These are phyloP conservation scores for Cryptococcus maquisensis DNA, from an alignment of 1,284 basidiomycete genomes.

Conservation along the genomic window DNA sequence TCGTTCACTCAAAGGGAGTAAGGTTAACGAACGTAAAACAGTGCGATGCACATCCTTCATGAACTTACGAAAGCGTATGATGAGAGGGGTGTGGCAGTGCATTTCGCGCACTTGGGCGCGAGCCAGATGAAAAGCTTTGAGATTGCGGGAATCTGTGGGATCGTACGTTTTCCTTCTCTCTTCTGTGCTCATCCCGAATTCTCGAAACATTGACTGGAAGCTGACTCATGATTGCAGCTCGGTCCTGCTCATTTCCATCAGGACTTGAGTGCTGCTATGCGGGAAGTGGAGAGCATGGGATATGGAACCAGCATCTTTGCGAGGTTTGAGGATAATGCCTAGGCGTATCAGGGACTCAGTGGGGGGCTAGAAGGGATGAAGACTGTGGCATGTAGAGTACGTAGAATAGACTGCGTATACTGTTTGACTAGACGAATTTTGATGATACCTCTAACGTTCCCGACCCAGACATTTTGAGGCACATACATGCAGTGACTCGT, in stretches of 20 bases:
- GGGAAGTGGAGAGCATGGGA: conserved; percentile 40
- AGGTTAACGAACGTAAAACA: conserved; percentile 34
- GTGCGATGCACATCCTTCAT: conserved; percentile 76
- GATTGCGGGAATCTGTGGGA: conserved; percentile 38
- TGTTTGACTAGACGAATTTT: no score
- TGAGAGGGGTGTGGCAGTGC: conserved; percentile 65
- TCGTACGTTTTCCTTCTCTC: conserved; percentile 22
- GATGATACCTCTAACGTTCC: no score
- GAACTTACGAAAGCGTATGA: conserved; percentile 73
- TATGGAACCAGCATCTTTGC: conserved; percentile 32
- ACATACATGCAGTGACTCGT: no score
- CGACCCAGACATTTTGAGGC: no score
- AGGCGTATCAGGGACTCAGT: no score
- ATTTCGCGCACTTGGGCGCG: conserved; percentile 69
- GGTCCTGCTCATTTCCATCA: conserved; percentile 67
- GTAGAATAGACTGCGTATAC: no score
- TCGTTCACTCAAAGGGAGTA: neutral
- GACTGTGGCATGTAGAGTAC: no score
- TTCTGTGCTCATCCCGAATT: neutral
- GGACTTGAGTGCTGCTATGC: conserved; percentile 54
- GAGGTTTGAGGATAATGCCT: conserved; percentile 5
- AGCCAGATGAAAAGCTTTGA: conserved; percentile 58
- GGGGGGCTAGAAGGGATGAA: no score
- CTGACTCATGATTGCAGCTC: conserved; percentile 55
- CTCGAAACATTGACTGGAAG: conserved; percentile 53